phyloP scores from a whole-genome alignment of 371 early-diverging fungal genomes.

The Batkoa obscura region DNA sequence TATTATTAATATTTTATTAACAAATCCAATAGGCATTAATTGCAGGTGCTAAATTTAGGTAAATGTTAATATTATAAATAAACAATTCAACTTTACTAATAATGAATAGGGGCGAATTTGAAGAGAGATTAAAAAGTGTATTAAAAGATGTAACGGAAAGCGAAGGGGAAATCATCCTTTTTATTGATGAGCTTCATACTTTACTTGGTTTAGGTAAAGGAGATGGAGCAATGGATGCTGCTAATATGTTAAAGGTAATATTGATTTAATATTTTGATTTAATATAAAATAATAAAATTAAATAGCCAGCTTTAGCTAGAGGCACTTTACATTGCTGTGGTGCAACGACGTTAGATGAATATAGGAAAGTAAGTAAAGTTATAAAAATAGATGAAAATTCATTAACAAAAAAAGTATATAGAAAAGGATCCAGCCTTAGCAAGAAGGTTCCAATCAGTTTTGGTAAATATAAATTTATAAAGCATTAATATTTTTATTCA shows the following conservation, averaged over 20 bases:
- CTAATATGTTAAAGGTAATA: constrained; percentile 51
- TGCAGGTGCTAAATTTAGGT: constrained; percentile 60
- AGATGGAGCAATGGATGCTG: constrained; percentile 55
- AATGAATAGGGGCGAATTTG: constrained; percentile 52
- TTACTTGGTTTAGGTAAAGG: constrained; percentile 60
- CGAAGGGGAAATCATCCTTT: constrained; percentile 55
- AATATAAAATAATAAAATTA: neutral
- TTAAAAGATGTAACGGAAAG: constrained; percentile 48
- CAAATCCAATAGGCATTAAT: constrained; percentile 27
- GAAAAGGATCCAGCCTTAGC: constrained; percentile 78
- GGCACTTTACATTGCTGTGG: constrained; percentile 68
- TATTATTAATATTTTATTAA: neutral
- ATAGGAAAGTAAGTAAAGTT: constrained; percentile 25
- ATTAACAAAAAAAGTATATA: constrained; percentile 21
- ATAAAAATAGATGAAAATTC: constrained; percentile 9
- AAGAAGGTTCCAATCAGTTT: constrained; percentile 65
- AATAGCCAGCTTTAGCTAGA: constrained; percentile 56
- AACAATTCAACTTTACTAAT: neutral
- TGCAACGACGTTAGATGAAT: constrained; percentile 79
- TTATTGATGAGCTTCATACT: constrained; percentile 75
- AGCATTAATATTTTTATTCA: neutral
- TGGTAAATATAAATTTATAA: constrained; percentile 22
- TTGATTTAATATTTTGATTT: neutral
- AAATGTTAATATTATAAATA: neutral
- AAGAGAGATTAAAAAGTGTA: constrained; percentile 59